phyloP scores from a whole-genome alignment of 305 asterid species.

The Striga hermonthica region DNA sequence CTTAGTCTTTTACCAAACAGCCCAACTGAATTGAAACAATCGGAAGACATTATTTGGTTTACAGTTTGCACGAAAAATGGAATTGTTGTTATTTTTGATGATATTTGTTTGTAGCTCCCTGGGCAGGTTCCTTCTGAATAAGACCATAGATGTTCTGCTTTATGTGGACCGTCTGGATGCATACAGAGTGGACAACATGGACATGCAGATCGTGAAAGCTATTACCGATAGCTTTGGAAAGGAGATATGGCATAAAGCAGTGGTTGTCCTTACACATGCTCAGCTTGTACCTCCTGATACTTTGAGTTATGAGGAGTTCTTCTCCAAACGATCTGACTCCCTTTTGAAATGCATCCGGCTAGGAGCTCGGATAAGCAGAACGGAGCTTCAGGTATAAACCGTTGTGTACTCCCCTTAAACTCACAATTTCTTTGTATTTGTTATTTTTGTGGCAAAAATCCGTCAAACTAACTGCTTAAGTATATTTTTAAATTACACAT shows the following conservation, averaged over 20 bases:
- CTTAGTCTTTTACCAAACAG: too few relatives aligned
- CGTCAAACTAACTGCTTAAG: background rate
- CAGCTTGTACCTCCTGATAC: constrained; percentile 91
- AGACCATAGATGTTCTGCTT: constrained; percentile 82
- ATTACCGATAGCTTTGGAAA: constrained; percentile 69
- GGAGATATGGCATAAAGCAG: constrained; percentile 66
- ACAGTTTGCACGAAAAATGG: background rate
- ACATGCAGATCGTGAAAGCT: constrained; percentile 73
- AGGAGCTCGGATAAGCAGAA: constrained; percentile 57
- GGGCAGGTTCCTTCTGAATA: constrained; percentile 72
- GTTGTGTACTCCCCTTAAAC: constrained; percentile 4
- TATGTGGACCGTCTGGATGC: constrained; percentile 86
- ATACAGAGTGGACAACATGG: constrained; percentile 81
- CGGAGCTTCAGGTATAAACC: constrained; percentile 44
- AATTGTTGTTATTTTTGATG: constrained; percentile 9
- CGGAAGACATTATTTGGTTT: background rate
- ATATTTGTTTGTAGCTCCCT: constrained; percentile 31
- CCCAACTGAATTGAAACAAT: background rate
- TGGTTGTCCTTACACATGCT: constrained; percentile 76
- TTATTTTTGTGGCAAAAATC: too few relatives aligned
- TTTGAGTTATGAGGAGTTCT: constrained; percentile 66
- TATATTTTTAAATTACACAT: background rate
- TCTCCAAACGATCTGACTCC: constrained; percentile 66
- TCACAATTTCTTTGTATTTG: too few relatives aligned
- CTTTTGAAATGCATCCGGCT: constrained; percentile 59